Evolutionary conservation across 495 filamentous ascomycete species (phyloP).

Genomic region (Penicillium flavigenum): DNA sequence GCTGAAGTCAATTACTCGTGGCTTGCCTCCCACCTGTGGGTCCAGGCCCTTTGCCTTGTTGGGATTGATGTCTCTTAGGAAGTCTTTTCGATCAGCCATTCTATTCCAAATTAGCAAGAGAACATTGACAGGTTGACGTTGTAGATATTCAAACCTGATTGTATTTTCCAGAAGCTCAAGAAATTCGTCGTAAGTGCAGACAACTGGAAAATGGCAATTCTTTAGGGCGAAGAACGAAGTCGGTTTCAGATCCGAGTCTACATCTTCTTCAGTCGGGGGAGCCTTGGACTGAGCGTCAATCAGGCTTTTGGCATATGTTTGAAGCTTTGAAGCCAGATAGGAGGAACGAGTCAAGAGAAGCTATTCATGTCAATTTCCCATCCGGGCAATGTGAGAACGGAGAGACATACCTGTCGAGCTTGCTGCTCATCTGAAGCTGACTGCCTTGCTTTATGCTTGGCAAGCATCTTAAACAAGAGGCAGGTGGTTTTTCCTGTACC

Average conservation of each 20-base stretch:
- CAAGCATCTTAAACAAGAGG: slow-evolving; percentile 40
- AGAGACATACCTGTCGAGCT: slow-evolving; percentile 32
- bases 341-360: slow-evolving; percentile 43
- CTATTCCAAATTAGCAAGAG: slow-evolving; percentile 4
- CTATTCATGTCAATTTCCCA: slow-evolving; percentile 14
- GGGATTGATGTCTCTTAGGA: background rate
- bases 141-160: slow-evolving; percentile 2
- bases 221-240: slow-evolving; percentile 25
- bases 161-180: slow-evolving; percentile 37
- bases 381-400: background rate
- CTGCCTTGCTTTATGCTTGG: slow-evolving; percentile 25
- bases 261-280: background rate
- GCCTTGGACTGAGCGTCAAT: slow-evolving; percentile 23
- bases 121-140: background rate
- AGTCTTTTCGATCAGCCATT: slow-evolving; percentile 18
- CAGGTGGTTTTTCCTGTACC: slow-evolving; percentile 50
- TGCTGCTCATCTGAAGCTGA: slow-evolving; percentile 3
- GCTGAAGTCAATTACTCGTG: slow-evolving; percentile 32
- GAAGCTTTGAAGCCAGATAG: slow-evolving; percentile 36
- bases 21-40: background rate
- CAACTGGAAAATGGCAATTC: slow-evolving; percentile 37
- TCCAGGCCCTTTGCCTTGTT: background rate
- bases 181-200: slow-evolving; percentile 44
- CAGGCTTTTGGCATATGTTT: slow-evolving; percentile 29
- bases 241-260: slow-evolving; percentile 1